Evolutionary conservation across 148 eudicot genomes (phyloP).

Genomic region (Rhododendron williamsianum): DNA sequence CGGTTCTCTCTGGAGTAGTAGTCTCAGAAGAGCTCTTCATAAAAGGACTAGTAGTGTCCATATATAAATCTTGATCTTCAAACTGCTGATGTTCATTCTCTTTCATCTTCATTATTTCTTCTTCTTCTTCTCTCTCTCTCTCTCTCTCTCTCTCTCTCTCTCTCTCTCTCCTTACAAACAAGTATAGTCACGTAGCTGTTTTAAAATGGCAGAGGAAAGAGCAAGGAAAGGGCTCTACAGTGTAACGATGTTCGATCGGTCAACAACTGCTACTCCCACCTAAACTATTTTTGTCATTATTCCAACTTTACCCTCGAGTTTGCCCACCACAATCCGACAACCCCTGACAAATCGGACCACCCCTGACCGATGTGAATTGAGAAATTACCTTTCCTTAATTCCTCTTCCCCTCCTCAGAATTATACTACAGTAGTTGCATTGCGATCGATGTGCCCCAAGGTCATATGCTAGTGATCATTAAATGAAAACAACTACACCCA

Average conservation of each 20-base stretch:
- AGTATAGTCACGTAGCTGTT: background rate
- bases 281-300: background rate
- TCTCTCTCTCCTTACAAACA: background rate
- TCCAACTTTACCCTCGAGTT: background rate
- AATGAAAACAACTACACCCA: too few species aligned
- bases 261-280: background rate
- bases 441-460: too few species aligned
- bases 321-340: too few species aligned
- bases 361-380: too few species aligned
- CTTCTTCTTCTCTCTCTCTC: background rate
- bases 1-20: constrained; percentile 11
- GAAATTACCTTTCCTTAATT: too few species aligned
- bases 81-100: background rate
- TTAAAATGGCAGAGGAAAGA: background rate
- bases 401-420: too few species aligned
- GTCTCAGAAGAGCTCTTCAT: constrained; percentile 9
- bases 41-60: background rate
- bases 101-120: background rate
- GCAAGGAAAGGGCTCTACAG: background rate
- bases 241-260: background rate
- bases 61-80: background rate
- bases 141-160: background rate
- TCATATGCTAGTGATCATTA: too few species aligned
- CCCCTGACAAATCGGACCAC: too few species aligned
- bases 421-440: too few species aligned